These are phyloP conservation scores for Penicillium sp. DNA, from an alignment of 2,329 filamentous ascomycete species.

Conservation along the genomic window DNA sequence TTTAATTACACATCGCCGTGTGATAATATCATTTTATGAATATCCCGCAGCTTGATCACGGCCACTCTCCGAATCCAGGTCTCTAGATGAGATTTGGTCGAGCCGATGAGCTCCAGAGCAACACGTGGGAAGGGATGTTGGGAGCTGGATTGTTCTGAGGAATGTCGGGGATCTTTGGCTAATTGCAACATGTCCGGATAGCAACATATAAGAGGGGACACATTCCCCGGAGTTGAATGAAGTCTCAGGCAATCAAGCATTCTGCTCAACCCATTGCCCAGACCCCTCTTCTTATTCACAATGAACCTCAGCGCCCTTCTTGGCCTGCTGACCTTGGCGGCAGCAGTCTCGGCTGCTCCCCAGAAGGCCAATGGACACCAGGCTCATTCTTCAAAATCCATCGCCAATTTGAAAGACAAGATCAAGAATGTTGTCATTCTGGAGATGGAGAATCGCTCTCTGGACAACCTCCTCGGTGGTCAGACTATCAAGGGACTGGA, in stretches of 20 bases:
- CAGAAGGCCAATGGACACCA: not conserved
- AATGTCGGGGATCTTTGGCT: constrained; percentile 4
- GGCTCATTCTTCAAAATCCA: constrained; percentile 14
- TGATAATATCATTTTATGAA: not conserved
- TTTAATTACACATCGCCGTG: constrained; percentile 2
- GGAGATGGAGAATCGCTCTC: constrained; percentile 47
- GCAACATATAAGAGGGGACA: not conserved
- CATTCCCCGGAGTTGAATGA: not conserved
- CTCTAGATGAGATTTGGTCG: not conserved
- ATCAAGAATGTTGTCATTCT: constrained; percentile 41
- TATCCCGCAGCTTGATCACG: constrained; percentile 11
- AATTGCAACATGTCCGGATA: not conserved
- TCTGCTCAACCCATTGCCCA: not conserved
- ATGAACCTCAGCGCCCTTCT: constrained; percentile 28
- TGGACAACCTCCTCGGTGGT: constrained; percentile 48
- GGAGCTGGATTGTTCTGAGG: not conserved
- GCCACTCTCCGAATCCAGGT: not conserved
- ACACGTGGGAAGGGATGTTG: constrained; percentile 12
- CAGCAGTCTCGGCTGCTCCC: constrained; percentile 17
- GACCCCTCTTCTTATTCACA: not conserved
- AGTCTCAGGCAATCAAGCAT: not conserved
- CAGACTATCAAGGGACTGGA: constrained; percentile 41
- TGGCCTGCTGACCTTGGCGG: constrained; percentile 27
- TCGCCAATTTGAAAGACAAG: constrained; percentile 33
- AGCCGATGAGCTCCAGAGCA: constrained; percentile 1